Evolutionary conservation across 495 filamentous ascomycete species (phyloP), one percentile per base, ranked within the genome.

Genomic region (Neurospora tetrasperma): DNA sequence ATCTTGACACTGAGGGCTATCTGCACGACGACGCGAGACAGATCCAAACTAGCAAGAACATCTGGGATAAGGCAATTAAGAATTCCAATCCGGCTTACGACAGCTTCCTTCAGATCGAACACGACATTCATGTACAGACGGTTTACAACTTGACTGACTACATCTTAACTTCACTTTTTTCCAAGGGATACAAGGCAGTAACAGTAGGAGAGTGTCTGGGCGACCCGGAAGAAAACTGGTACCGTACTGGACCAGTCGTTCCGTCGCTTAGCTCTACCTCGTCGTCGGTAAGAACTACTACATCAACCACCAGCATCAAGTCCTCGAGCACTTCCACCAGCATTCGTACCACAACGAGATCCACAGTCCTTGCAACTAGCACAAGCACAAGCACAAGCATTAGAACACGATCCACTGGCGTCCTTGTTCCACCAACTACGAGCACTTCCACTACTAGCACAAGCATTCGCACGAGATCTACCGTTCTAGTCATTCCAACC

Each of bases 1-100:
- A 94, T 73, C 84, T 96, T 40, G 93, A 96, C 80, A 96, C 93
- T 0, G 88, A 89, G 10, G 93, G 94, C 72, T 96, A 92, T 74
- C 83, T 90, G 38, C 86, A 95, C 71, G 88, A 89, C 72, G 82
- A 80, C 41, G 84, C 89, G 0, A 76, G 75, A 2, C 72, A 84
- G 72, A 94, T 94, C 72, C 90, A 93, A 75, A 86, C 81, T 11
- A 89, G 90, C 74, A 93, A 94, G 80, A 87, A 93, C 76, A 91
- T 89, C 73, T 93, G 90, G 80, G 87, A 89, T 74, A 81, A 85
- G 3, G 85, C 85, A 23, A 80, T 92, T 41, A 83, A 82, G 38
- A 75, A 80, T 20, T 84, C 83, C 5, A 85, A 86, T 70, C 77
- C 85, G 1, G 75, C 74, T 5, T 78, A 70, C 9, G 81, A 85